Conservation (phyloP, 2,329 filamentous ascomycete genomes). For the Hymenoscyphus scutula region DNA sequence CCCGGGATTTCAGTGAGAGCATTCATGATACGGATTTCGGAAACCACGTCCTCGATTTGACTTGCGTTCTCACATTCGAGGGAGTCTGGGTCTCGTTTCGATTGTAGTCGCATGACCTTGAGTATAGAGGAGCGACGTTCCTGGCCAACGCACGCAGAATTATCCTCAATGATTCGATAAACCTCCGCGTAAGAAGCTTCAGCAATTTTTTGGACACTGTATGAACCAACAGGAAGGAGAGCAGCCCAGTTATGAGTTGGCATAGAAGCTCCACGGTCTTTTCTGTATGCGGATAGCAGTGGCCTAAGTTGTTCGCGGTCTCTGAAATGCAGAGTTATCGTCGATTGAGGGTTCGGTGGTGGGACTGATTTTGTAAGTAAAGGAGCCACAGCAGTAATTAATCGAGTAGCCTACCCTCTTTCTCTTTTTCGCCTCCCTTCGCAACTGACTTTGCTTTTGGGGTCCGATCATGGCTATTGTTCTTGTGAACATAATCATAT, state of each 20-base stretch:
- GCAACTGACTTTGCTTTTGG: neutral
- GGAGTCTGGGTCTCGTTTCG: slow-evolving; percentile 24
- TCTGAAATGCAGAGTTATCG: neutral
- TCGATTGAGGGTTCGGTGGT: neutral
- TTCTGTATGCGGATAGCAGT: slow-evolving; percentile 20
- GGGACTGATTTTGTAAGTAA: neutral
- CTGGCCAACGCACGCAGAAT: neutral
- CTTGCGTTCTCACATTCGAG: slow-evolving; percentile 23
- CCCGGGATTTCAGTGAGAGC: slow-evolving; percentile 62
- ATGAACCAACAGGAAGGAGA: slow-evolving; percentile 49
- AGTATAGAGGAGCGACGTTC: slow-evolving; percentile 60
- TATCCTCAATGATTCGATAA: slow-evolving; percentile 51
- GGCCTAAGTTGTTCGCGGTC: slow-evolving; percentile 18
- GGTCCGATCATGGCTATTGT: neutral
- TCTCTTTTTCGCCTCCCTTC: neutral
- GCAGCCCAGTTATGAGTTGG: slow-evolving; percentile 48
- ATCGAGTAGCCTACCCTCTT: neutral
- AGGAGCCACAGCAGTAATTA: neutral
- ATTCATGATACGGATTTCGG: slow-evolving; percentile 62
- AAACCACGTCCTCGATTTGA: slow-evolving; percentile 48
- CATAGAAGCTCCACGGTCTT: slow-evolving; percentile 19
- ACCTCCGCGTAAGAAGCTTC: slow-evolving; percentile 67
- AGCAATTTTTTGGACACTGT: slow-evolving; percentile 60
- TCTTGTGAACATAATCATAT: neutral
- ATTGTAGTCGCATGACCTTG: slow-evolving; percentile 58